These are phyloP conservation scores for Abrus pulchellus DNA, from an alignment of 306 rosid species.

Conservation along the genomic window DNA sequence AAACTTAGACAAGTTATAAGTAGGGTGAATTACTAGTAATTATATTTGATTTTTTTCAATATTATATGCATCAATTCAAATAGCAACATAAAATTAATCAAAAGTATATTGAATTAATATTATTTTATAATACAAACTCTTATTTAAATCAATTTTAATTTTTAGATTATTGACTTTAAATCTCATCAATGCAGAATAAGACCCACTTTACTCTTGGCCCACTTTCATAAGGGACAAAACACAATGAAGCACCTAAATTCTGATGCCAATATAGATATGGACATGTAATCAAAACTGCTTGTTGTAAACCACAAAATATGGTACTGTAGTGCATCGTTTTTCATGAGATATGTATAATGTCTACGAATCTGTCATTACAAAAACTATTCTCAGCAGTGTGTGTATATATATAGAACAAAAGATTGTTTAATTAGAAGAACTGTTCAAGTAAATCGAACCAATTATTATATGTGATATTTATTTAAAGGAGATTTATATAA, in stretches of 20 bases:
- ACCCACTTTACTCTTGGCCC: slow-evolving; percentile 19
- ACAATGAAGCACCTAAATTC: neutral
- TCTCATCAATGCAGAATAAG: slow-evolving; percentile 4
- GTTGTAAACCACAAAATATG: neutral
- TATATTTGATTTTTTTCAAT: too few relatives aligned
- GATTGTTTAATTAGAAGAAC: too few relatives aligned
- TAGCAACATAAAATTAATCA: too few relatives aligned
- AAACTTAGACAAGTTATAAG: too few relatives aligned
- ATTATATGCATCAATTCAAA: too few relatives aligned
- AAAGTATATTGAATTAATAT: too few relatives aligned
- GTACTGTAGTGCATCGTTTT: neutral
- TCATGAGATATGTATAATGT: neutral
- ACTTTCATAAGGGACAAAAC: slow-evolving; percentile 37
- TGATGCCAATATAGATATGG: neutral
- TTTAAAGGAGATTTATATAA: too few relatives aligned
- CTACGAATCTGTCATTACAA: neutral
- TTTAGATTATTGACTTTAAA: slow-evolving; percentile 7
- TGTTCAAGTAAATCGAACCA: too few relatives aligned
- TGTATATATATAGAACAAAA: too few relatives aligned
- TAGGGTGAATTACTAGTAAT: too few relatives aligned
- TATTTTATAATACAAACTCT: neutral
- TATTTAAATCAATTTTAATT: neutral
- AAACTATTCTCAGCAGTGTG: too few relatives aligned
- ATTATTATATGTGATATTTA: too few relatives aligned
- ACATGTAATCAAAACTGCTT: slow-evolving; percentile 7